Base-by-base conservation (phyloP, 179 eudicot species). In the Silene coronaria region DNA sequence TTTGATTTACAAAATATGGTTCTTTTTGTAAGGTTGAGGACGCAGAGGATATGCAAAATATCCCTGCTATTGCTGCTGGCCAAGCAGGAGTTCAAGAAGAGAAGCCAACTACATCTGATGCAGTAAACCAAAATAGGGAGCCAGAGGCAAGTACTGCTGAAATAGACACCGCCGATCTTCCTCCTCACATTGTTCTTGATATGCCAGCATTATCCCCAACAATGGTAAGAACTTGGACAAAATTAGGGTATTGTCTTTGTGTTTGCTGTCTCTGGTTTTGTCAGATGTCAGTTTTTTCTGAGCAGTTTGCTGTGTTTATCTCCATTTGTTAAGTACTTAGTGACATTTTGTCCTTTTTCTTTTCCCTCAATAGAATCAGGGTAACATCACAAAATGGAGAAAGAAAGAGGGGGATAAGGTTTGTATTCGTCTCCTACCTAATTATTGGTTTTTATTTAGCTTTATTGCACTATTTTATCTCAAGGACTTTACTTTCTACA, bases 1-100 rank as follows among this genome's bases (percentile, higher is more conserved):
- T 60, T 12, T 68, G 30, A 32, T 65, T 60, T 68, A 19, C 7
- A 26, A 17, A 4, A 23, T 19, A 22, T 55, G 36, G 58, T 46
- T 71, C 22, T 34, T 80, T 45, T 70, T 38, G 76, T 21, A 73
- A 84, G 98, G 98, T 93, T 71, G 98, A 93, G 80, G 96, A 91
- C 3, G 55, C 59, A 77, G 97, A 88, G 67, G 90, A 90, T 75
- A 83, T 93, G 72, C 76, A 84, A 77, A 91, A 89, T 38, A 78
- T 91, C 65, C 89, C 93, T 80, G 86, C 89, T 74, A 69, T 73
- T 74, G 71, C 79, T 78, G 76, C 65, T 81, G 82, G 84, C 79
- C 87, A 80, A 24, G 74, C 86, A 73, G 88, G 81, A 75, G 82
- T 79, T 61, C 78, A 81, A 78, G 87, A 86, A 72, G 84, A 77